A percentile compares a stretch with the other conserved stretches of the same genome.
Conservation (phyloP, 2,329 filamentous ascomycete genomes). For the Aphanoascus verrucosus region DNA sequence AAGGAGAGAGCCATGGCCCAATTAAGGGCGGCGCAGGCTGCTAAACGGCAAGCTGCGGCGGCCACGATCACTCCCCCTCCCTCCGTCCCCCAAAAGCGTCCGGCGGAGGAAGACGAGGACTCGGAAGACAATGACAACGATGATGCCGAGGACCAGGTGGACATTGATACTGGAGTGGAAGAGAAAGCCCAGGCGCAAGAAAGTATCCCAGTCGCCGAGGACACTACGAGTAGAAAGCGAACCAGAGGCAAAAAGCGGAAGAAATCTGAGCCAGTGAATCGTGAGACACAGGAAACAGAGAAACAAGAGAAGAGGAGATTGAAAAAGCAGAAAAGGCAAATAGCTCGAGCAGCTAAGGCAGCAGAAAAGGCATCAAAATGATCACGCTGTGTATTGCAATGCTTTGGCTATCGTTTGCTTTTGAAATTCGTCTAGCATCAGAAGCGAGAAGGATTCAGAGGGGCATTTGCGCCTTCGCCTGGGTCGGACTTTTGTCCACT, state of each 20-base stretch:
- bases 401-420: too few species aligned
- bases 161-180: conserved; percentile 22
- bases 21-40: conserved; percentile 37
- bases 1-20: conserved; percentile 43
- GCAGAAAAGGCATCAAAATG: neutral
- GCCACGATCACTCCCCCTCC: conserved; percentile 2
- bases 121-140: conserved; percentile 24
- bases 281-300: neutral
- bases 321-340: conserved; percentile 2
- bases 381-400: too few species aligned
- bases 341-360: neutral
- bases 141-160: conserved; percentile 22
- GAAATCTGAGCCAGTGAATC: neutral
- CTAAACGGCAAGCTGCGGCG: conserved; percentile 26
- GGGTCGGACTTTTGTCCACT: too few species aligned
- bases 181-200: conserved; percentile 9
- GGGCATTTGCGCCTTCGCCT: too few species aligned
- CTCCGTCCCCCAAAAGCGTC: conserved; percentile 16
- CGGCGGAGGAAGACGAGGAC: conserved; percentile 1
- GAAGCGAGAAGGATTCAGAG: too few species aligned
- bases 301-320: conserved; percentile 1
- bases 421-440: too few species aligned
- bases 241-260: conserved; percentile 13
- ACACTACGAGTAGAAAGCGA: conserved; percentile 33
- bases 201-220: conserved; percentile 20